phyloP scores from a whole-genome alignment of 176 grass and related monocot genomes.

The Avena sativa region DNA sequence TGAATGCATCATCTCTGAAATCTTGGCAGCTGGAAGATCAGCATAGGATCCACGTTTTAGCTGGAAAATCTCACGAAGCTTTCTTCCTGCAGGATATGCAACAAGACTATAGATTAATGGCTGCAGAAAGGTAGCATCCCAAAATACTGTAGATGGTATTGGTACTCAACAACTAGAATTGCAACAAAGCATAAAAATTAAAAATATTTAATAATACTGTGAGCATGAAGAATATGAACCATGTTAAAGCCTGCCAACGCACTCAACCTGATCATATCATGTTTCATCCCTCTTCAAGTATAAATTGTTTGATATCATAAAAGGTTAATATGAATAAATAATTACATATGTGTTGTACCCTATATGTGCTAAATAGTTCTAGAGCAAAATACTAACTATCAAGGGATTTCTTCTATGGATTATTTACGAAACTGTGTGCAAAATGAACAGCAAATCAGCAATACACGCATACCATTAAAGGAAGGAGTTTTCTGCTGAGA shows the following conservation, averaged over 20 bases:
- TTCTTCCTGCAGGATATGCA: constrained; percentile 54
- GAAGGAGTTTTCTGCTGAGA: constrained; percentile 56
- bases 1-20: constrained; percentile 99
- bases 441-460: constrained; percentile 19
- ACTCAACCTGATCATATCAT: not conserved
- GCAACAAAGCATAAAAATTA: not conserved
- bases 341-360: constrained; percentile 14
- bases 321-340: not conserved
- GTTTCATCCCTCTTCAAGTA: not conserved
- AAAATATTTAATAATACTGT: constrained; percentile 1
- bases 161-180: not conserved
- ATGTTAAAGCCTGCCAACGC: constrained; percentile 10
- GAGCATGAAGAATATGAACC: constrained; percentile 1
- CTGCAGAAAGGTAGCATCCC: constrained; percentile 3
- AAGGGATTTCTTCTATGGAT: constrained; percentile 29
- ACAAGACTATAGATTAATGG: constrained; percentile 6
- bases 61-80: constrained; percentile 87
- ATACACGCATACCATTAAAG: constrained; percentile 54
- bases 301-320: not conserved
- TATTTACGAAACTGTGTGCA: not conserved
- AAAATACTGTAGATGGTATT: not conserved
- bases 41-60: constrained; percentile 80
- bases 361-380: constrained; percentile 17
- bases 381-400: not conserved
- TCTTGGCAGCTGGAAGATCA: constrained; percentile 79